A percentile compares a stretch with the other conserved stretches of the same genome.
Evolutionary conservation across 2,329 filamentous ascomycete species (phyloP).

Genomic region (Monosporascus sp.): DNA sequence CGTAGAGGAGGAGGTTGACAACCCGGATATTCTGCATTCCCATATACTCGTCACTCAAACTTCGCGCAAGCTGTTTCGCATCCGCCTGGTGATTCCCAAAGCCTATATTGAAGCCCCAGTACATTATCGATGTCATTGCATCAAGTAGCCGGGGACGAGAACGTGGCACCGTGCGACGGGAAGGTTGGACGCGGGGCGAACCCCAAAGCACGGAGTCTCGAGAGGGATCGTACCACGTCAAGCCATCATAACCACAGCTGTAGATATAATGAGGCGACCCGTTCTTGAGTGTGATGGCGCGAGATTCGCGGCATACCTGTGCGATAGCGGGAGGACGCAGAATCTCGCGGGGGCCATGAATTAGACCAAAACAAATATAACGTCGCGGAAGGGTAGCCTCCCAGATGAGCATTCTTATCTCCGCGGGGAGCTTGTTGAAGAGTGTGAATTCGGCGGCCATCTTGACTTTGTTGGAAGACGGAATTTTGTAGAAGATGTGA

Average conservation of each 20-base stretch:
- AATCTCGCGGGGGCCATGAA: neutral
- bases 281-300: neutral
- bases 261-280: neutral
- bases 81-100: no score
- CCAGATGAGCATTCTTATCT: conserved; percentile 2
- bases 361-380: neutral
- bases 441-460: neutral
- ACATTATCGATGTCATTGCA: no score
- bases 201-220: neutral
- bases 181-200: no score
- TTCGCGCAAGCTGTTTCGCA: no score
- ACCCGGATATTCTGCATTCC: no score
- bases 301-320: neutral
- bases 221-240: neutral
- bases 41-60: no score
- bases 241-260: fast-evolving
- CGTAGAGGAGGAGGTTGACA: no score
- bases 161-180: no score
- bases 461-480: no score
- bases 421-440: neutral
- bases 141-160: no score
- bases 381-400: conserved; percentile 1
- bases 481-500: no score
- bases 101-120: no score
- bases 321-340: neutral